A percentile compares a stretch with the other conserved stretches of the same genome.
These are phyloP conservation scores for Pyricularia pennisetigena DNA, from an alignment of 2,329 filamentous ascomycete species.

Conservation along the genomic window DNA sequence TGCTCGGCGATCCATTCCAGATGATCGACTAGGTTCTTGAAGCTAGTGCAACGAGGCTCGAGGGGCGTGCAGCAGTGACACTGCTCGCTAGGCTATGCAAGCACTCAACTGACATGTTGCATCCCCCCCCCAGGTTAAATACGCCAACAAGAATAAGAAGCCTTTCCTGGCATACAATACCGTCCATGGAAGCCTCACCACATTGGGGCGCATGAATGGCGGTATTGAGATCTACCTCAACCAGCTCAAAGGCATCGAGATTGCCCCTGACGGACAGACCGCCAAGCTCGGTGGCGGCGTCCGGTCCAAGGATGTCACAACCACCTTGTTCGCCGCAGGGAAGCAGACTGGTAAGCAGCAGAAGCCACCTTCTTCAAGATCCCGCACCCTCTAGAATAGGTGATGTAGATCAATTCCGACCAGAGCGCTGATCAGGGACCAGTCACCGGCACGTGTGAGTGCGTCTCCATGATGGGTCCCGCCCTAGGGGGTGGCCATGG, in stretches of 20 bases:
- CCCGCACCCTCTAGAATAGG: background rate
- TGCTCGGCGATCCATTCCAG: background rate
- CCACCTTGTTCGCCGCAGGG: constrained; percentile 36
- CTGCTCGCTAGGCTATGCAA: background rate
- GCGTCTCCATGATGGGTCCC: constrained; percentile 28
- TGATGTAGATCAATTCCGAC: background rate
- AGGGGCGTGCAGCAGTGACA: background rate
- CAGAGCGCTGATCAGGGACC: background rate
- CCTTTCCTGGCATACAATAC: constrained; percentile 45
- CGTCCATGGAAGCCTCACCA: constrained; percentile 39
- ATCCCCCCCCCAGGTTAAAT: constrained; percentile 27
- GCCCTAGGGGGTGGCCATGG: constrained; percentile 49
- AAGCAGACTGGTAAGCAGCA: constrained; percentile 34
- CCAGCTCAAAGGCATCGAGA: constrained; percentile 29
- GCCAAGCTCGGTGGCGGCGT: constrained; percentile 39
- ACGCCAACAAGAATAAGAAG: constrained; percentile 31
- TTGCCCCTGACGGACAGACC: constrained; percentile 30
- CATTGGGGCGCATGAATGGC: constrained; percentile 24
- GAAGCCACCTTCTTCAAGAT: background rate
- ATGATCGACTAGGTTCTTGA: background rate
- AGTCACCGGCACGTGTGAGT: constrained; percentile 36
- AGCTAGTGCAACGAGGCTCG: background rate
- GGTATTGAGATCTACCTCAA: constrained; percentile 38
- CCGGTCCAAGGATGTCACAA: constrained; percentile 32
- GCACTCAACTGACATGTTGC: background rate